These are phyloP conservation scores for Lycium barbarum DNA, from an alignment of 257 asterid genomes.

Conservation along the genomic window DNA sequence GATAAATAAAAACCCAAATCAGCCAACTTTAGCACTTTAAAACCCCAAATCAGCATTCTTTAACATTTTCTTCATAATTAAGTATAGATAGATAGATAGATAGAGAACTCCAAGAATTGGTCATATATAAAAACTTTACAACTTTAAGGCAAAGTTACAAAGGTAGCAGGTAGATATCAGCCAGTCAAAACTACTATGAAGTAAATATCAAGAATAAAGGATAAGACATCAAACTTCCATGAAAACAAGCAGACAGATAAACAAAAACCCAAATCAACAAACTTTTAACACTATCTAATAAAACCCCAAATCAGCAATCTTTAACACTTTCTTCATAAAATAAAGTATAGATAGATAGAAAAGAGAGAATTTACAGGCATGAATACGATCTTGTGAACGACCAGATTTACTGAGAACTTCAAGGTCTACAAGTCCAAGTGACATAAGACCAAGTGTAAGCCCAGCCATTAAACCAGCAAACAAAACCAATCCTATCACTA, in stretches of 20 bases:
- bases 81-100: background rate
- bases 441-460: constrained; percentile 96
- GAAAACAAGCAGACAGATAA: background rate
- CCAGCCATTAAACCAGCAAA: constrained; percentile 99
- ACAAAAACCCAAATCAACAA: constrained; percentile 7
- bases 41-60: background rate
- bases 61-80: background rate
- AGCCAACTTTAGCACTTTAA: background rate
- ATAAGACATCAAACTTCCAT: constrained; percentile 17
- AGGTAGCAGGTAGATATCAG: background rate
- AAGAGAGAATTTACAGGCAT: constrained; percentile 66
- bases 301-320: background rate
- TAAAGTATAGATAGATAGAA: constrained; percentile 3
- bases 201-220: background rate
- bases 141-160: background rate
- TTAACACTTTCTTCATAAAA: background rate
- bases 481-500: constrained; percentile 67
- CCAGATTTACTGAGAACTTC: constrained; percentile 99
- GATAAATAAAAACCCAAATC: background rate
- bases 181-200: background rate
- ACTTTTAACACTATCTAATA: background rate
- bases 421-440: constrained; percentile 98
- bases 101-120: background rate
- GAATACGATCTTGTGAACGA: constrained; percentile 81
- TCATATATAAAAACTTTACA: background rate